Percentiles rank a stretch among this genome's conserved stretches.
These are phyloP conservation scores for Alternaria brassicicola DNA, from an alignment of 2,329 filamentous ascomycete species.

Conservation along the genomic window DNA sequence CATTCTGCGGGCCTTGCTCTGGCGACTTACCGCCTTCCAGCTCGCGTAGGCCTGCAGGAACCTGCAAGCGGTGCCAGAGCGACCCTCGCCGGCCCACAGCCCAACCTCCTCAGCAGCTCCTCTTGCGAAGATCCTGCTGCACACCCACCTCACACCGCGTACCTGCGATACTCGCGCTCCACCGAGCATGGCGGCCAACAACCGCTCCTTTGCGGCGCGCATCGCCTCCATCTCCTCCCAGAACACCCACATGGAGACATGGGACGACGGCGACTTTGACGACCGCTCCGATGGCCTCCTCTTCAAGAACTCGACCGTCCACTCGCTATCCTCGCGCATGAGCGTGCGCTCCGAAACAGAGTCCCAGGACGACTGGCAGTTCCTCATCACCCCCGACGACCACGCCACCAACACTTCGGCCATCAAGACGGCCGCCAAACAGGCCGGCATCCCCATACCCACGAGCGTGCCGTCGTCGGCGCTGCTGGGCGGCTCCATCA, in stretches of 20 bases:
- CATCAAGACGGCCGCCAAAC: constrained; percentile 78
- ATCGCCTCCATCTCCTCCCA: constrained; percentile 60
- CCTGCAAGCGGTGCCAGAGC: constrained; percentile 8
- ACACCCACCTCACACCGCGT: constrained; percentile 18
- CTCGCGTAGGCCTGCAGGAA: constrained; percentile 12
- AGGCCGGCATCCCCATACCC: constrained; percentile 90
- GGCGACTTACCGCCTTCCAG: constrained; percentile 11
- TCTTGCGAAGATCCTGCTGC: constrained; percentile 15
- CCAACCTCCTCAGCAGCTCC: constrained; percentile 9
- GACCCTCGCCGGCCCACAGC: constrained; percentile 11
- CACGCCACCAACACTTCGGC: constrained; percentile 83
- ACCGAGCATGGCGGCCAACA: constrained; percentile 38
- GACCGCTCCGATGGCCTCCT: constrained; percentile 65
- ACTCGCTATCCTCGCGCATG: constrained; percentile 79
- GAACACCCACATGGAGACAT: constrained; percentile 69
- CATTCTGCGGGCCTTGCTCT: constrained; percentile 8
- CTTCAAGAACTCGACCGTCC: constrained; percentile 71
- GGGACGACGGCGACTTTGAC: constrained; percentile 59
- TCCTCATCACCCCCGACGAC: constrained; percentile 83
- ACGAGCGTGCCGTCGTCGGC: constrained; percentile 86
- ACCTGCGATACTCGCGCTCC: constrained; percentile 24
- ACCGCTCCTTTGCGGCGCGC: constrained; percentile 49
- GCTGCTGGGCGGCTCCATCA: constrained; percentile 89
- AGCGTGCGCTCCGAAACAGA: constrained; percentile 82
- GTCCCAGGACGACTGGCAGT: constrained; percentile 83